Percentiles rank a stretch among this genome's conserved stretches.
These are phyloP conservation scores for Diplosphaera chodatii DNA, from an alignment of 139 green algal genomes.

Conservation along the genomic window DNA sequence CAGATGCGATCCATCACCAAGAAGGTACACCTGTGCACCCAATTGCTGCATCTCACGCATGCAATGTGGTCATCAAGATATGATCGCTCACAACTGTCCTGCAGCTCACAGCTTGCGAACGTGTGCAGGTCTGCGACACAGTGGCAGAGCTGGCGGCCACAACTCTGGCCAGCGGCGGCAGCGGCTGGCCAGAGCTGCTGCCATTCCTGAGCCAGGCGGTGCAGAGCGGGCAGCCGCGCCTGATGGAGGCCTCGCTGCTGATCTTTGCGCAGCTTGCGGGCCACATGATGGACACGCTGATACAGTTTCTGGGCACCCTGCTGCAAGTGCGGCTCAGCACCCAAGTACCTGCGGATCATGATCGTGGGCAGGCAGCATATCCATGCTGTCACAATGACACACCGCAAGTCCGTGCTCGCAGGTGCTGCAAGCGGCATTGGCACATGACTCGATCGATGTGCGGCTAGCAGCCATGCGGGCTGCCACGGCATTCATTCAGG, in stretches of 20 bases:
- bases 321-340: constrained; percentile 27
- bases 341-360: too few species aligned
- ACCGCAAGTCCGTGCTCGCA: too few species aligned
- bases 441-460: constrained; percentile 35
- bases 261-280: constrained; percentile 75
- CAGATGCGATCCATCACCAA: constrained; percentile 21
- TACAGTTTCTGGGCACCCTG: constrained; percentile 55
- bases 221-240: constrained; percentile 31
- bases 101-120: too few species aligned
- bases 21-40: constrained; percentile 24
- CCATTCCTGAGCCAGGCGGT: constrained; percentile 83
- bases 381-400: too few species aligned
- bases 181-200: constrained; percentile 88
- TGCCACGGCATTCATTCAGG: constrained; percentile 65
- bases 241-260: constrained; percentile 52
- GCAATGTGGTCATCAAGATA: neutral
- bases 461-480: constrained; percentile 66
- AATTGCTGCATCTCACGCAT: neutral
- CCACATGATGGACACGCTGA: constrained; percentile 58
- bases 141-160: constrained; percentile 74
- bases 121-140: constrained; percentile 74
- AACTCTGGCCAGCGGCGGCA: constrained; percentile 34
- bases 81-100: too few species aligned
- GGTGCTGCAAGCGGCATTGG: constrained; percentile 35
- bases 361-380: too few species aligned